Percentiles rank a stretch among this genome's conserved stretches.
phyloP scores from a whole-genome alignment of 2,329 filamentous ascomycete species.

The Seiridium cupressi region DNA sequence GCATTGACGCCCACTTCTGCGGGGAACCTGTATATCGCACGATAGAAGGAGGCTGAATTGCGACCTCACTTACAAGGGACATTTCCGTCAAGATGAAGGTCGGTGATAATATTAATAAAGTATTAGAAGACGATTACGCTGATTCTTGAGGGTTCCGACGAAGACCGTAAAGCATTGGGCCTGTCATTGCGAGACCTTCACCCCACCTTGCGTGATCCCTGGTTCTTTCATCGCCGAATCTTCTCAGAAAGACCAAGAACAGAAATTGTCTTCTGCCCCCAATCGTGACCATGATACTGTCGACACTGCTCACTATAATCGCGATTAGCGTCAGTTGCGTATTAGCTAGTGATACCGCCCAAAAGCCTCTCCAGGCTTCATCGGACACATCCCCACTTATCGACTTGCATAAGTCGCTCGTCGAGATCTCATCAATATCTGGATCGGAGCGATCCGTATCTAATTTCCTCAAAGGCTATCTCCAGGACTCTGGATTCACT shows the following conservation, averaged over 20 bases:
- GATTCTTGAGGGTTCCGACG: no score
- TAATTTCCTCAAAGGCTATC: slow-evolving; percentile 1
- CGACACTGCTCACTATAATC: not conserved
- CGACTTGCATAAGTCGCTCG: not conserved
- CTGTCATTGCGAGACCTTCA: no score
- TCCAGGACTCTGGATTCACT: not conserved
- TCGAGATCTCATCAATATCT: not conserved
- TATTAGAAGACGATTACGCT: no score
- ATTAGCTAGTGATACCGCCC: not conserved
- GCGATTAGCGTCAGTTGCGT: not conserved
- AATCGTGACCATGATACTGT: not conserved
- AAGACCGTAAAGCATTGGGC: no score
- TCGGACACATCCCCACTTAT: not conserved
- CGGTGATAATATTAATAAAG: not conserved
- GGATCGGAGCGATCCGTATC: not conserved
- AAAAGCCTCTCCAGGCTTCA: not conserved
- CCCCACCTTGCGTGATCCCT: no score
- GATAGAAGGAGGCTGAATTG: not conserved
- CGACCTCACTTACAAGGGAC: not conserved
- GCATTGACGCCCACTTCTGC: no score
- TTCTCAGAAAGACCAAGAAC: not conserved
- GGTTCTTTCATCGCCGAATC: no score
- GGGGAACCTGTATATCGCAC: not conserved
- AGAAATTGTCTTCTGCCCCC: not conserved
- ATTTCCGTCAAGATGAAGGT: not conserved